A percentile compares a stretch with the other conserved stretches of the same genome.
Evolutionary conservation across 2,329 filamentous ascomycete species (phyloP).

Genomic region (Ophiostoma triangulosporum): DNA sequence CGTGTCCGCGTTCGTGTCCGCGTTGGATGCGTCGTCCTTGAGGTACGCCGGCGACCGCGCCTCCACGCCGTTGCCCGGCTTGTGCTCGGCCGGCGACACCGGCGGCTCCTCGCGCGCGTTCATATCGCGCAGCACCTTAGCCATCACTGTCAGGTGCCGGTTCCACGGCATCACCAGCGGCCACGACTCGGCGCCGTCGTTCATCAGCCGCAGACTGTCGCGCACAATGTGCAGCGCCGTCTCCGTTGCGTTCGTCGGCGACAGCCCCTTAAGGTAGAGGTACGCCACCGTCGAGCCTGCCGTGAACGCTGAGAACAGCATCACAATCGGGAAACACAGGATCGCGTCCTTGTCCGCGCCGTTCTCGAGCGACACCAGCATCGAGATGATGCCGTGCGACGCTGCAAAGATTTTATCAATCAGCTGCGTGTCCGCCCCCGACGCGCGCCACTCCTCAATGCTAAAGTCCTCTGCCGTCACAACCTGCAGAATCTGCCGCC

Average conservation of each 20-base stretch:
- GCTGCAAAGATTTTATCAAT: conserved; percentile 45
- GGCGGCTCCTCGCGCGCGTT: conserved; percentile 24
- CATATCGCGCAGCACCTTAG: conserved; percentile 43
- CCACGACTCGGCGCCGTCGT: conserved; percentile 46
- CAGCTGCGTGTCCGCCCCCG: conserved; percentile 33
- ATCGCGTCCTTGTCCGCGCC: conserved; percentile 43
- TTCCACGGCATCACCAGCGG: conserved; percentile 46
- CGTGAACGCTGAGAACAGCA: conserved; percentile 49
- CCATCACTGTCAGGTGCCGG: conserved; percentile 47
- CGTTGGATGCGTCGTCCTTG: conserved; percentile 44
- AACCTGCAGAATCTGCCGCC: conserved; percentile 43
- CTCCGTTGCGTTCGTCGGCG: conserved; percentile 41
- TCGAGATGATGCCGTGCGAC: conserved; percentile 43
- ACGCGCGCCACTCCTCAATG: conserved; percentile 36
- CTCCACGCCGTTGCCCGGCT: conserved; percentile 20
- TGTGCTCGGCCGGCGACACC: conserved; percentile 21
- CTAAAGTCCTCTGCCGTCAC: conserved; percentile 39
- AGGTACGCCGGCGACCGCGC: conserved; percentile 23
- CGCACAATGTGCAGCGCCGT: conserved; percentile 43
- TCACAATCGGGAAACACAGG: conserved; percentile 50
- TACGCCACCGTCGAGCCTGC: conserved; percentile 48
- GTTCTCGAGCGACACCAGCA: conserved; percentile 40
- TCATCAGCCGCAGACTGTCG: conserved; percentile 45
- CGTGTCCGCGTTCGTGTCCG: conserved; percentile 40
- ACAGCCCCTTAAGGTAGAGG: conserved; percentile 47